These are phyloP conservation scores for Dysphania ambrosioides DNA, from an alignment of 148 eudicot species.

Conservation along the genomic window DNA sequence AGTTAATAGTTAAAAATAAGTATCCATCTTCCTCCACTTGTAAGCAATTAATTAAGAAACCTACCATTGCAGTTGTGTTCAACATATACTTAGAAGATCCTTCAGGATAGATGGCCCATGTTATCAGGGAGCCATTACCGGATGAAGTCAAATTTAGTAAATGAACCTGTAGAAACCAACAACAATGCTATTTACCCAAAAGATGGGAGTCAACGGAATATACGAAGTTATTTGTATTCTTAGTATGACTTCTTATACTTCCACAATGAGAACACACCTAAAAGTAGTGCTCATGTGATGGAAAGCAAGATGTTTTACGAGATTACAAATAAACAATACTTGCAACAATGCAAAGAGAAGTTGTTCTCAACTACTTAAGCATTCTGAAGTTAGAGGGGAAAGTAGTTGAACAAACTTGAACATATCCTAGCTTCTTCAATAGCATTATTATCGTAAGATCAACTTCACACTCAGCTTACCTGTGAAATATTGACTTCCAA, in stretches of 20 bases:
- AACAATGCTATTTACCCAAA: background rate
- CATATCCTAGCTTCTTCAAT: background rate
- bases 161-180: slow-evolving; percentile 55
- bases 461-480: slow-evolving; percentile 38
- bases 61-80: slow-evolving; percentile 64
- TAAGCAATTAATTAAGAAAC: slow-evolving; percentile 9
- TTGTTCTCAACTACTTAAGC: background rate
- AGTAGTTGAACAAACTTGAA: background rate
- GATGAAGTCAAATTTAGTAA: slow-evolving; percentile 51
- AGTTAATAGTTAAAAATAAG: slow-evolving; percentile 17
- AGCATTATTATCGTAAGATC: background rate
- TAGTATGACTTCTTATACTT: background rate
- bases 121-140: slow-evolving; percentile 54
- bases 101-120: slow-evolving; percentile 67
- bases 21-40: slow-evolving; percentile 4
- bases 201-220: background rate
- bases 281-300: background rate
- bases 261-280: background rate
- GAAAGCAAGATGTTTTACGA: background rate
- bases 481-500: slow-evolving; percentile 61
- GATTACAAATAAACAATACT: too few species aligned
- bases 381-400: background rate
- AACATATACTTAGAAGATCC: slow-evolving; percentile 56
- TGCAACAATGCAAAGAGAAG: background rate
- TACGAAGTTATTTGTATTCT: background rate